Conservation (phyloP, 2,329 filamentous ascomycete genomes). For the Colletotrichum orbiculare region DNA sequence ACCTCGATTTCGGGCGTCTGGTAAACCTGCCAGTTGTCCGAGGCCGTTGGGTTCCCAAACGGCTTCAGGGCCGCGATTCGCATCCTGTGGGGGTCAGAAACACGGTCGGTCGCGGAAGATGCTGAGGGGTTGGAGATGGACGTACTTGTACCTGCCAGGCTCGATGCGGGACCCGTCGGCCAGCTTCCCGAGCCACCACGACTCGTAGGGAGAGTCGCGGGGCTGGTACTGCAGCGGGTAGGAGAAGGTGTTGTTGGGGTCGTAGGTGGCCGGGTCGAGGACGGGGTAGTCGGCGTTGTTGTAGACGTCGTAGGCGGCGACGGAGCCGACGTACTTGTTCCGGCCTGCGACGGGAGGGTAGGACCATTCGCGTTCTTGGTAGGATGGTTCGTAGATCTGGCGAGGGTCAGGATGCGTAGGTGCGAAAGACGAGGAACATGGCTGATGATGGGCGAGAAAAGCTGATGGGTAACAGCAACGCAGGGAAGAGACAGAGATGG, state of each 20-base stretch:
- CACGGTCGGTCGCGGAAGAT: background rate
- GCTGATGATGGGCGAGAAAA: no score
- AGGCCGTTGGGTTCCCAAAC: slow-evolving; percentile 53
- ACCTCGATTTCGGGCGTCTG: slow-evolving; percentile 48
- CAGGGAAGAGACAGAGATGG: no score
- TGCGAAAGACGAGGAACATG: background rate
- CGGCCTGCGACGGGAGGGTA: slow-evolving; percentile 54
- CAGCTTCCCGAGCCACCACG: slow-evolving; percentile 57
- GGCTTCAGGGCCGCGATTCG: slow-evolving; percentile 54
- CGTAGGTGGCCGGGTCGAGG: slow-evolving; percentile 48
- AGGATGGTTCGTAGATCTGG: slow-evolving; percentile 51
- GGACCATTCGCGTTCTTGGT: slow-evolving; percentile 52
- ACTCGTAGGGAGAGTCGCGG: slow-evolving; percentile 46
- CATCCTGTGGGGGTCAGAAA: slow-evolving; percentile 39
- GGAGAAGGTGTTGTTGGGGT: slow-evolving; percentile 50
- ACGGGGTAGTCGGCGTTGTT: slow-evolving; percentile 27
- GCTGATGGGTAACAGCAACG: no score
- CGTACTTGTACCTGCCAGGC: slow-evolving; percentile 54
- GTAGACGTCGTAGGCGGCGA: slow-evolving; percentile 44
- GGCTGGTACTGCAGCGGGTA: slow-evolving; percentile 51
- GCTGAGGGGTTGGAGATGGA: background rate
- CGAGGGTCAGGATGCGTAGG: background rate
- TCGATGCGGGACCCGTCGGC: slow-evolving; percentile 54
- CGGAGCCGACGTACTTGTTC: slow-evolving; percentile 55
- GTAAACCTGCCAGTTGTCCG: slow-evolving; percentile 55